Evolutionary conservation across 2,329 filamentous ascomycete species (phyloP).

Genomic region (Penicillium palitans): DNA sequence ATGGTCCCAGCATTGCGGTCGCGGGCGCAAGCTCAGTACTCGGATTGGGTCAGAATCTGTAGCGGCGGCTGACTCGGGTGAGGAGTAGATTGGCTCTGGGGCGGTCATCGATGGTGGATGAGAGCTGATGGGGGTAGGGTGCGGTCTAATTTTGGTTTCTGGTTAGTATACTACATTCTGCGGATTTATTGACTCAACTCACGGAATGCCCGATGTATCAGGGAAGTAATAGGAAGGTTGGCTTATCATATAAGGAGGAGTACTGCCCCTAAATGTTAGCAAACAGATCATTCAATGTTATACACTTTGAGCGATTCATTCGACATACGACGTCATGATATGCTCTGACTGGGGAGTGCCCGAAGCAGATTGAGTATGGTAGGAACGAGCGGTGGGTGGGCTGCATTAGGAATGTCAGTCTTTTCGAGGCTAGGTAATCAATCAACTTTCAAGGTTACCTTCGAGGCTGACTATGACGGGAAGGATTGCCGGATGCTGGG

Average conservation of each 20-base stretch:
- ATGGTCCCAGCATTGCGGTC: conserved; percentile 95
- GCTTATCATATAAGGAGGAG: conserved; percentile 37
- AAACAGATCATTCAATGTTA: background rate
- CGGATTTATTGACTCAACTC: conserved; percentile 11
- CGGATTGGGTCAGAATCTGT: conserved; percentile 57
- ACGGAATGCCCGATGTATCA: conserved; percentile 34
- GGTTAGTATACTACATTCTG: conserved; percentile 12
- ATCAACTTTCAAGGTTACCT: conserved; percentile 14
- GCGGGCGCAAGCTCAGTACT: conserved; percentile 76
- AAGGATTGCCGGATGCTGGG: conserved; percentile 11
- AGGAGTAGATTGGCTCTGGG: conserved; percentile 31
- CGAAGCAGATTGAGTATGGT: conserved; percentile 16
- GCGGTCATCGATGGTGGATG: conserved; percentile 28
- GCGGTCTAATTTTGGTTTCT: conserved; percentile 16
- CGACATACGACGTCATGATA: conserved; percentile 23
- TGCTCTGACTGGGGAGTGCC: conserved; percentile 12
- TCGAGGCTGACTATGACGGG: conserved; percentile 17
- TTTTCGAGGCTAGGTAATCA: background rate
- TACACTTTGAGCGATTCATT: background rate
- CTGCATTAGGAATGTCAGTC: conserved; percentile 12
- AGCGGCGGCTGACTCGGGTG: conserved; percentile 26
- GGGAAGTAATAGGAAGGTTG: conserved; percentile 38
- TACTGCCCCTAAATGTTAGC: conserved; percentile 22
- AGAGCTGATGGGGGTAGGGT: conserved; percentile 29
- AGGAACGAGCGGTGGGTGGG: conserved; percentile 17